Conservation (phyloP, 805 yeast genomes). For the Metschnikowia cerradonensis region DNA sequence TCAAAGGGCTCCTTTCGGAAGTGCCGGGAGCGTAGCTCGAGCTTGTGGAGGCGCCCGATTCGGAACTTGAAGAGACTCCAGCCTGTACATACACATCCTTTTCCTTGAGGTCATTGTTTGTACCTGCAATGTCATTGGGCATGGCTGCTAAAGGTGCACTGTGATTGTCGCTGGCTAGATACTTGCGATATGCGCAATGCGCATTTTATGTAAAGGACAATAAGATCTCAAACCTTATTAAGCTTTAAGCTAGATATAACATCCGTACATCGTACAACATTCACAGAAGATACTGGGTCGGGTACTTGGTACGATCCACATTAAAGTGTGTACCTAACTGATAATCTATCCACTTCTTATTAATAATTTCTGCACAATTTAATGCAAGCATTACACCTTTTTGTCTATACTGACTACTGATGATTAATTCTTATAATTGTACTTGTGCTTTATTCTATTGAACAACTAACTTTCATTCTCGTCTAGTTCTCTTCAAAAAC, state of each 20-base stretch:
- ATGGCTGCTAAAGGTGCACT: not conserved
- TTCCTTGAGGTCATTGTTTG: not conserved
- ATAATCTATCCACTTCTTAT: no score
- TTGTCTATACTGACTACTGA: no score
- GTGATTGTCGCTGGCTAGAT: not conserved
- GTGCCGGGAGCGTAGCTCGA: not conserved
- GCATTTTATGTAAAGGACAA: not conserved
- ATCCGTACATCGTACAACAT: not conserved
- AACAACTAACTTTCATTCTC: not conserved
- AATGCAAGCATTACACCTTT: no score
- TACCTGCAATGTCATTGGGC: not conserved
- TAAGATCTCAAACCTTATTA: not conserved
- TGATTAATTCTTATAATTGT: not conserved
- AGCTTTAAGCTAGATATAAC: not conserved
- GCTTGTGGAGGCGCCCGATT: not conserved
- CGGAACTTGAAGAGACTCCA: not conserved
- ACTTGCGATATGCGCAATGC: not conserved
- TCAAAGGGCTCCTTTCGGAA: not conserved
- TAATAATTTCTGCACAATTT: no score
- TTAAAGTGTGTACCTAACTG: no score
- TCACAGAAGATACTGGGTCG: no score
- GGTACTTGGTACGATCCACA: no score
- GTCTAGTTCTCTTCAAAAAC: conserved; percentile 29
- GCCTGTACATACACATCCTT: not conserved
- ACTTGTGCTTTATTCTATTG: not conserved